A percentile compares a stretch with the other conserved stretches of the same genome.
These are phyloP conservation scores for Dionaea muscipula DNA, from an alignment of 179 eudicot species.

Conservation along the genomic window DNA sequence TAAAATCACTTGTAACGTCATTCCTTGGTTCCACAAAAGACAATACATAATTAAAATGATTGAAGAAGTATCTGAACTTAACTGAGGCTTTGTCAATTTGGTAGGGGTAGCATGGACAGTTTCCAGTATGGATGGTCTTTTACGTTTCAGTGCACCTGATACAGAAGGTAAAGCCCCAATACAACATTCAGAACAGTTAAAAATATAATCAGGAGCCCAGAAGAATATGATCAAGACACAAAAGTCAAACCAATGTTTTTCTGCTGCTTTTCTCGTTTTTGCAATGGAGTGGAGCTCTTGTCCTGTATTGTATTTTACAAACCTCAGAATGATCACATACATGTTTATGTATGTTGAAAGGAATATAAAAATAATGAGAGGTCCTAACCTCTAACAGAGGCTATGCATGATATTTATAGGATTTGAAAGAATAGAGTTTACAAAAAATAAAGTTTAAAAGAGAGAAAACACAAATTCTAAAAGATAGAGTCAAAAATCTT, in stretches of 20 bases:
- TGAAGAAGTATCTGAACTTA: not conserved
- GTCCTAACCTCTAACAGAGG: too few species aligned
- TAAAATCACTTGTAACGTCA: too few species aligned
- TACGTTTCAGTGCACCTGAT: conserved; percentile 47
- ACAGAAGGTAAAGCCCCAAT: conserved; percentile 5
- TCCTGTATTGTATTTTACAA: conserved; percentile 22
- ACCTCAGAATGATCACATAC: not conserved
- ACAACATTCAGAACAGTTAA: not conserved
- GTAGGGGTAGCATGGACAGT: conserved; percentile 28
- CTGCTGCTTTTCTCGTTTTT: conserved; percentile 43
- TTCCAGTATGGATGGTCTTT: conserved; percentile 37
- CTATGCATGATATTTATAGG: too few species aligned
- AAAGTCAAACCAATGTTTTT: conserved; percentile 39
- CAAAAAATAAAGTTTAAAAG: too few species aligned
- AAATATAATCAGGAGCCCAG: not conserved
- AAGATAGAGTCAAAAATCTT: too few species aligned
- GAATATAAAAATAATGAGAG: too few species aligned
- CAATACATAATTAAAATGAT: not conserved
- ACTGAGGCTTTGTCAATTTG: conserved; percentile 37
- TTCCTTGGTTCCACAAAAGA: not conserved
- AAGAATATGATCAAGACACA: not conserved
- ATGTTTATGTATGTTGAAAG: too few species aligned
- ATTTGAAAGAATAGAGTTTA: too few species aligned
- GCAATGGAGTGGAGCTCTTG: conserved; percentile 28
- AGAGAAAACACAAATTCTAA: too few species aligned